A percentile compares a stretch with the other conserved stretches of the same genome.
phyloP scores from a whole-genome alignment of 345 rosid species.

The Citrus mangshanensis region DNA sequence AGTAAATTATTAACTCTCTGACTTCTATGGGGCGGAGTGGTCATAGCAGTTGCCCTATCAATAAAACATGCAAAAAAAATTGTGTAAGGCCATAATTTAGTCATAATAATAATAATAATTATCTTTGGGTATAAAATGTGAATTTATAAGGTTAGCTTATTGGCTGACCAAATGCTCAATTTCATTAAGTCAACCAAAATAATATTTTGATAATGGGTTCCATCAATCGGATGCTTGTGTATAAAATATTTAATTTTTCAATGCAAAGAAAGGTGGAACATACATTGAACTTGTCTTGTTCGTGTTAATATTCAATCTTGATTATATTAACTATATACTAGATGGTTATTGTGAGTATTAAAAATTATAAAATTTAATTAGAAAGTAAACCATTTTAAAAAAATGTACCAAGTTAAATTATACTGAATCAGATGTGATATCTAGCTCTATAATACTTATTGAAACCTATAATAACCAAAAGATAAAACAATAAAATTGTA shows the following conservation, averaged over 20 bases:
- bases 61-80: neutral
- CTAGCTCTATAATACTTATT: neutral
- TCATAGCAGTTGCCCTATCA: neutral
- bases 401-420: neutral
- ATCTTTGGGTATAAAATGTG: neutral
- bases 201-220: conserved; percentile 2
- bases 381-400: conserved; percentile 5
- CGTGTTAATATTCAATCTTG: conserved; percentile 7
- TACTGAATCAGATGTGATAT: neutral
- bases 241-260: neutral
- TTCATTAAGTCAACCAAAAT: conserved; percentile 25
- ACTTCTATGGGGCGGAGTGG: conserved; percentile 4
- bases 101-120: no score
- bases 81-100: no score
- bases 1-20: neutral
- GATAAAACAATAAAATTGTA: neutral
- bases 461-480: neutral
- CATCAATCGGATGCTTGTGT: conserved; percentile 4
- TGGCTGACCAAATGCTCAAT: conserved; percentile 9
- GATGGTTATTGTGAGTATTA: neutral
- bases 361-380: neutral
- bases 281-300: conserved; percentile 22
- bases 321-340: neutral
- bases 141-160: neutral
- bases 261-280: neutral